Base-by-base conservation (phyloP, 2,329 filamentous ascomycete species). In the Alternaria burnsii region DNA sequence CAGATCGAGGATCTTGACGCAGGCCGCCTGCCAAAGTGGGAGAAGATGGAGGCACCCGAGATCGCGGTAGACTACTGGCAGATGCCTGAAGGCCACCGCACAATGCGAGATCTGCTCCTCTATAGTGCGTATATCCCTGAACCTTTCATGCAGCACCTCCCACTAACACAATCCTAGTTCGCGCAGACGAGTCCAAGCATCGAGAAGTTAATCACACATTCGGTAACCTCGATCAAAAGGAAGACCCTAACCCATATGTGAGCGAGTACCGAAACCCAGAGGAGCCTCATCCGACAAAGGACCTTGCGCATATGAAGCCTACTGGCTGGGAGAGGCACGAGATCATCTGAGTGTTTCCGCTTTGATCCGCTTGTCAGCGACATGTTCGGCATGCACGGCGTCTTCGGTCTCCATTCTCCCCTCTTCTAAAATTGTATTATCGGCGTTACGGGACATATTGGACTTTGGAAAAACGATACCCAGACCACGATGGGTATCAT, bases 141-240 rank as follows among this genome's bases (percentile, higher is more conserved):
- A 52, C 41, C 16, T n/a, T 42, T 34, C 52, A 38, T 52, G 38
- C 36, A 44, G 20, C 40, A 54, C n/a, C 24, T 28, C 40, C 20
- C 12, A 47, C 59, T 70, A 56, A 67, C 47, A 52, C 14, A 9
- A 26, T 30, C 52, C 44, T 52, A 76, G 73, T 78, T 46, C 74
- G 75, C 54, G 76, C 77, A 52, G 77, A 79, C 40, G 77, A 79
- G 68, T 73, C 71, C 54, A 79, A 79, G 76, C 93, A 97, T 75
- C 86, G 95, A 34, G 95, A 97, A 74, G 94, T 98, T 70, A 98
- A 99, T 80, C 95, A 99, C 78, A 98, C 95, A 0, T 81, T 99
- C 42, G 89, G 91, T 52, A 98, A 98, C 76, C 83, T 99, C 59
- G 84, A 97, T 69, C 93, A 95, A 76, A 88, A 87, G 53, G 85